Evolutionary conservation across 495 filamentous ascomycete genomes (phyloP).

Genomic region (Penicillium roqueforti): DNA sequence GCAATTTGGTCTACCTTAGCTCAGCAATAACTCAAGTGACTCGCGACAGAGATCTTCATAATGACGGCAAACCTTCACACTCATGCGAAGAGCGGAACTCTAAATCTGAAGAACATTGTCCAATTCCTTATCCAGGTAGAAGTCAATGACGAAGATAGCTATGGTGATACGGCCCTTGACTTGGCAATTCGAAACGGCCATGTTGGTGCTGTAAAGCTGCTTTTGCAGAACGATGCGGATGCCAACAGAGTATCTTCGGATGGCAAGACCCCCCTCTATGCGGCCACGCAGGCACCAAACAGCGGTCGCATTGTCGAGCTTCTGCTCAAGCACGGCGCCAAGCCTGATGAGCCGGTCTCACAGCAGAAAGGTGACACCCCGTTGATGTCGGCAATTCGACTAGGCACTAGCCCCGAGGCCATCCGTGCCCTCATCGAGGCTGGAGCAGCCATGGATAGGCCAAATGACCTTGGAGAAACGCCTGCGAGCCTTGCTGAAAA

Average conservation of each 20-base stretch:
- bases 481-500: not conserved
- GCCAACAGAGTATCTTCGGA: not conserved
- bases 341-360: not conserved
- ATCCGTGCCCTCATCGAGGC: not conserved
- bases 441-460: not conserved
- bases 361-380: not conserved
- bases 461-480: not conserved
- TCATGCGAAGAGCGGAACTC: no score
- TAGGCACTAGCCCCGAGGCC: not conserved
- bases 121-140: no score
- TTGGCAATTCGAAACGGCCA: not conserved
- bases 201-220: slow-evolving; percentile 1
- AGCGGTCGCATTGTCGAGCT: slow-evolving; percentile 1
- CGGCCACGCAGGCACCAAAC: not conserved
- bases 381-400: not conserved
- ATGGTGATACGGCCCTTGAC: not conserved
- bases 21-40: no score
- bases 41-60: no score
- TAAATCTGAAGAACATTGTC: no score
- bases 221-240: not conserved
- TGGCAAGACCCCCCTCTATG: not conserved
- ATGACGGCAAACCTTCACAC: no score
- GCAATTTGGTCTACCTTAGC: no score
- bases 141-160: slow-evolving; percentile 39
- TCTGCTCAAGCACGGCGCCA: not conserved